Percentiles rank a stretch among this genome's conserved stretches.
These are phyloP conservation scores for Dalbergia cochinchinensis DNA, from an alignment of 306 rosid genomes.

Conservation along the genomic window DNA sequence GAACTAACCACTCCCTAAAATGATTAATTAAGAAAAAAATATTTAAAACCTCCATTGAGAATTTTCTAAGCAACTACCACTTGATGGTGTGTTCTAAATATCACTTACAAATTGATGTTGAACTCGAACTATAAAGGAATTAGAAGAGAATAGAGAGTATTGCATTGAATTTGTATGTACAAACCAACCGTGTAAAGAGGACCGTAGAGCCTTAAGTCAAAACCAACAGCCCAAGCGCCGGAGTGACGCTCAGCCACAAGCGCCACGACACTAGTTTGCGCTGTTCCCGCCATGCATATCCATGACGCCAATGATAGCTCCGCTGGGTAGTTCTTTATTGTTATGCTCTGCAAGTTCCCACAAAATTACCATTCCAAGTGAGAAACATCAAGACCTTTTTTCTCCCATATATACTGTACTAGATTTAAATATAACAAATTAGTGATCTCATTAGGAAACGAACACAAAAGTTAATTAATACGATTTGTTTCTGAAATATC, in stretches of 20 bases:
- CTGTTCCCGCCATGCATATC: slow-evolving; percentile 64
- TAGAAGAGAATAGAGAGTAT: no score
- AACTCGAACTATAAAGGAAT: no score
- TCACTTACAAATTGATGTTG: no score
- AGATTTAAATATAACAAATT: no score
- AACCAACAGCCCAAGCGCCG: slow-evolving; percentile 67
- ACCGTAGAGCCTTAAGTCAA: slow-evolving; percentile 67
- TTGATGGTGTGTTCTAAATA: no score
- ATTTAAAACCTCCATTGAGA: neutral
- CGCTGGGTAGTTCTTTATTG: slow-evolving; percentile 68
- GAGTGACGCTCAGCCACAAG: slow-evolving; percentile 58
- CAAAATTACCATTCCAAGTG: neutral
- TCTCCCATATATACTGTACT: neutral
- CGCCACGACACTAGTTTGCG: slow-evolving; percentile 58
- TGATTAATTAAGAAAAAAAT: neutral
- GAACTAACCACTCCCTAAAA: slow-evolving; percentile 69
- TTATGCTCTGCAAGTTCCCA: slow-evolving; percentile 53
- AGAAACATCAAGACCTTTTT: neutral
- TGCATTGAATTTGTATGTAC: neutral
- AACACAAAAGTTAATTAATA: no score
- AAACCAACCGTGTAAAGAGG: slow-evolving; percentile 66
- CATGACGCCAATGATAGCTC: slow-evolving; percentile 64
- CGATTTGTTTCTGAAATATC: neutral
- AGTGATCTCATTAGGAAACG: no score
- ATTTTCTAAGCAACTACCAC: neutral